Evolutionary conservation across 768 basidiomycete species (phyloP), one percentile per base, ranked within the genome.

Genomic region (Tulasnella sp.): DNA sequence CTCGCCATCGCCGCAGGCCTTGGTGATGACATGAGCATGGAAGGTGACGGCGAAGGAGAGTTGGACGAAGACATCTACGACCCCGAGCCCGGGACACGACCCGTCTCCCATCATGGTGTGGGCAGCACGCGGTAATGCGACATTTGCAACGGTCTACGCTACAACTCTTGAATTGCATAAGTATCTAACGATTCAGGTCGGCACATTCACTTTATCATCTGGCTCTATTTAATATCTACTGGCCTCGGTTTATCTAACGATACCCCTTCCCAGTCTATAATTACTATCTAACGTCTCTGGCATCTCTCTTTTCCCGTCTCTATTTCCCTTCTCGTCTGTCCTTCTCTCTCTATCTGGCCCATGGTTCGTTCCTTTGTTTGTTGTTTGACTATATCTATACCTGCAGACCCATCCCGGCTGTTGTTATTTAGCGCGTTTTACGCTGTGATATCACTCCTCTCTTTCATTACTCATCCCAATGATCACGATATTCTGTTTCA

Each of bases 21-120:
- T 24, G 74, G 46, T 34, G 79, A 80, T 34, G 73, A 80, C 46
- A 46, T 79, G 60, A 79, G 78, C 50, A 64, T 79, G 60, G 78
- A 79, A 73, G 77, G 79, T 34, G 79, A 80, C 42, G 79, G 79
- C 6, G 79, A 80, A 42, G 79, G 79, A 44, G 79, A 80, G 34
- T 69, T 80, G 16, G 79, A 80, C 44, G 79, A 80, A 37, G 79
- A 80, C 28, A 14, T 80, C 20, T 75, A 42, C 46, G 74, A 75
- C 41, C 74, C 74, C 74, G 74, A 75, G 74, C 74, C 74, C 22
- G 74, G 72, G 7, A 24, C 8, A 37, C 72, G 31, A 37, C 72
- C 72, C 34, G 31, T 69, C 64, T 24, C 64, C 1, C 64, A 69
- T 69, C 64, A 69, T 16, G 64, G 31, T 16, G 28, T 7, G 3